These are phyloP conservation scores for Apodospora peruviana DNA, from an alignment of 495 filamentous ascomycete genomes.

Conservation along the genomic window DNA sequence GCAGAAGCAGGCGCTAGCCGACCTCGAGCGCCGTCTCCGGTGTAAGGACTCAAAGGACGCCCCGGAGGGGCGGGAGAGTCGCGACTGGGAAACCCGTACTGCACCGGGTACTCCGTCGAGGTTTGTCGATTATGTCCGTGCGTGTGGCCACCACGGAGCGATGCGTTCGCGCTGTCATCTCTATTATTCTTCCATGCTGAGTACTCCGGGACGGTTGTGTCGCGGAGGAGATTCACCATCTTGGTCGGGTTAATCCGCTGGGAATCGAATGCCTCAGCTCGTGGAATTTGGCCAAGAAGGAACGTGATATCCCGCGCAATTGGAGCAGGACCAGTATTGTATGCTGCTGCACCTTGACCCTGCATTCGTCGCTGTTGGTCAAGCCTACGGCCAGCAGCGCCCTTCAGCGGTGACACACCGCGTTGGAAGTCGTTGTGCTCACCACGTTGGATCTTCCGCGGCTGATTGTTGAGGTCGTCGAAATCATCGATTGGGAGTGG, in stretches of 20 bases:
- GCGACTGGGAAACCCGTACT: slow-evolving; percentile 26
- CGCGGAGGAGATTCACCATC: slow-evolving; percentile 67
- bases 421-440: slow-evolving; percentile 42
- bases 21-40: slow-evolving; percentile 10
- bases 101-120: slow-evolving; percentile 26
- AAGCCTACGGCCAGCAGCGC: slow-evolving; percentile 70
- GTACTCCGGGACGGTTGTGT: slow-evolving; percentile 57
- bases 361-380: slow-evolving; percentile 68
- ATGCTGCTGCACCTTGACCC: slow-evolving; percentile 35
- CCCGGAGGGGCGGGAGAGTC: slow-evolving; percentile 34
- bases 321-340: slow-evolving; percentile 29
- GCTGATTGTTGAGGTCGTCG: slow-evolving; percentile 58
- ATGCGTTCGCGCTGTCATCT: slow-evolving; percentile 8
- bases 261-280: slow-evolving; percentile 63
- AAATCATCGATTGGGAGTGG: slow-evolving; percentile 63
- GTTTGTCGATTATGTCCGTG: slow-evolving; percentile 28
- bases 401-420: slow-evolving; percentile 82
- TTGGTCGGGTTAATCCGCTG: slow-evolving; percentile 60
- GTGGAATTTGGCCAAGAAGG: slow-evolving; percentile 76
- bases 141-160: slow-evolving; percentile 27
- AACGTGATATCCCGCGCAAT: slow-evolving; percentile 79
- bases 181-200: slow-evolving; percentile 35
- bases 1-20: slow-evolving; percentile 24
- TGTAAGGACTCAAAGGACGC: slow-evolving; percentile 35
- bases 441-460: slow-evolving; percentile 57